A percentile compares a stretch with the other conserved stretches of the same genome.
These are phyloP conservation scores for Cryptosporidium sp. DNA, from an alignment of 169 alveolate genomes.

Conservation along the genomic window DNA sequence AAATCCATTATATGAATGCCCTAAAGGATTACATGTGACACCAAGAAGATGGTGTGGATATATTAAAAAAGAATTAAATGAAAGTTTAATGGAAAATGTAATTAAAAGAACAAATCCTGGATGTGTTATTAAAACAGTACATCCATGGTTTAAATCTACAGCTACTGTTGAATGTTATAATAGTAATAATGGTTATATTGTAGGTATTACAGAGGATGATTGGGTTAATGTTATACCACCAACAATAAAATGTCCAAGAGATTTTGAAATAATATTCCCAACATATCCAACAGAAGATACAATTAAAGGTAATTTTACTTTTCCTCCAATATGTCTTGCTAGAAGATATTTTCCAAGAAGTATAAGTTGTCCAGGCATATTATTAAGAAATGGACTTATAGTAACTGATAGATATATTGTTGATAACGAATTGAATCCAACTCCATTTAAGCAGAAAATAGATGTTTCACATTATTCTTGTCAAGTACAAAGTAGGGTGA, in stretches of 20 bases:
- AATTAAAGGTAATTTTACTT: conserved; percentile 1
- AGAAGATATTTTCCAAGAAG: conserved; percentile 54
- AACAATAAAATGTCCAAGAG: conserved; percentile 58
- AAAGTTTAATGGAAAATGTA: conserved; percentile 38
- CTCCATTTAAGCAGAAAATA: conserved; percentile 53
- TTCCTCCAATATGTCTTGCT: conserved; percentile 40
- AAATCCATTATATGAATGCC: conserved; percentile 59
- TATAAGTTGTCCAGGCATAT: conserved; percentile 39
- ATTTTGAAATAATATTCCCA: conserved; percentile 35
- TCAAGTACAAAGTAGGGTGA: conserved; percentile 36
- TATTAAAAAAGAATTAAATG: conserved; percentile 23
- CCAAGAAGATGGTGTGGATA: conserved; percentile 76
- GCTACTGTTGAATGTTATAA: conserved; percentile 32
- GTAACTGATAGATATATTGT: conserved; percentile 53
- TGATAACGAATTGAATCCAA: conserved; percentile 48
- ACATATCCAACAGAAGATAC: conserved; percentile 13
- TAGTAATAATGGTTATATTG: neutral
- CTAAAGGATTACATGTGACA: conserved; percentile 34
- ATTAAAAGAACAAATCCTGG: conserved; percentile 72
- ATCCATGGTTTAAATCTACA: conserved; percentile 48
- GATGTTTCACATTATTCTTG: conserved; percentile 46
- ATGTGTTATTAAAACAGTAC: conserved; percentile 28
- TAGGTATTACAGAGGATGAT: conserved; percentile 39
- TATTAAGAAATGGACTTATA: conserved; percentile 48
- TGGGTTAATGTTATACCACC: conserved; percentile 61